Percentiles rank a stretch among this genome's conserved stretches.
Evolutionary conservation across 129 eudicot species (phyloP).

Genomic region (Logfia minima): DNA sequence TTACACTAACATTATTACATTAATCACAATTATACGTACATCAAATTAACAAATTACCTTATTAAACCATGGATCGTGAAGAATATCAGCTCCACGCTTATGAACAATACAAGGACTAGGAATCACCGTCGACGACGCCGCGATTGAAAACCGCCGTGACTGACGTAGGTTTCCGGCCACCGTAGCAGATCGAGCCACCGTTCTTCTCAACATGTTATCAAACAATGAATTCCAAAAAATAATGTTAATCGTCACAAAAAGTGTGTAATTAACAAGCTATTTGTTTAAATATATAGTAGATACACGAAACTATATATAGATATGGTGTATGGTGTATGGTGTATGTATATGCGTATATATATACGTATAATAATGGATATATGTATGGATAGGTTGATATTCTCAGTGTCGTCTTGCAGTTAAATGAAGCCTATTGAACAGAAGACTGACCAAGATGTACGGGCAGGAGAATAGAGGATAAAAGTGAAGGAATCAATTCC

Average conservation of each 20-base stretch:
- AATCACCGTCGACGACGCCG: slow-evolving; percentile 50
- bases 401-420: slow-evolving; percentile 23
- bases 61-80: slow-evolving; percentile 99
- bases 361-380: not conserved
- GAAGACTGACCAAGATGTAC: slow-evolving; percentile 43
- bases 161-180: slow-evolving; percentile 60
- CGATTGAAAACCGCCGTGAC: slow-evolving; percentile 54
- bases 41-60: slow-evolving; percentile 49
- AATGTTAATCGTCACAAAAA: slow-evolving; percentile 3
- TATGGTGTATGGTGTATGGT: no score
- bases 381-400: slow-evolving; percentile 33
- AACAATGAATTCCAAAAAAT: slow-evolving; percentile 4
- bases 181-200: slow-evolving; percentile 65
- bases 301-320: not conserved
- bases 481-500: slow-evolving; percentile 33
- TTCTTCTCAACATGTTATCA: slow-evolving; percentile 45
- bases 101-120: slow-evolving; percentile 88
- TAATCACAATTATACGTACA: not conserved
- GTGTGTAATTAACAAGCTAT: not conserved
- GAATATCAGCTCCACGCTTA: slow-evolving; percentile 97
- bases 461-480: slow-evolving; percentile 40
- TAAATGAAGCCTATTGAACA: slow-evolving; percentile 27
- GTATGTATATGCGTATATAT: not conserved
- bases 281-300: not conserved
- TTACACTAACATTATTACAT: not conserved